A percentile compares a stretch with the other conserved stretches of the same genome.
Evolutionary conservation across 2,329 filamentous ascomycete genomes (phyloP).

Genomic region (Botrytis byssoidea): DNA sequence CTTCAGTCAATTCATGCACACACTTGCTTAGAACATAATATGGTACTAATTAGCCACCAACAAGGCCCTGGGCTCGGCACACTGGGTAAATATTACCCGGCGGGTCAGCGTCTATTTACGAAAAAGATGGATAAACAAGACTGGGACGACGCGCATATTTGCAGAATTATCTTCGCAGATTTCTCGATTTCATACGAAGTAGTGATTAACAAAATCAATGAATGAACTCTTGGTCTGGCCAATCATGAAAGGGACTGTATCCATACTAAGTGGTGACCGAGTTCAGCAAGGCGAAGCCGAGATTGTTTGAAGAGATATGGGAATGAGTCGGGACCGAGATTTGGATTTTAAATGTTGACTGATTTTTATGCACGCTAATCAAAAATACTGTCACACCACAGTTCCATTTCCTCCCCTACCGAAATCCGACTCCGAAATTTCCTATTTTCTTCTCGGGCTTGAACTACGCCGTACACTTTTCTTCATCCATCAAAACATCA

Average conservation of each 20-base stretch:
- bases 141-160: not conserved
- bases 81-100: not conserved
- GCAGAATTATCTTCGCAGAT: not conserved
- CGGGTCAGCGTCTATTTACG: not conserved
- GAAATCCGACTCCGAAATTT: not conserved
- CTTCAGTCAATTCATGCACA: not conserved
- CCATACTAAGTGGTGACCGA: not conserved
- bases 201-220: not conserved
- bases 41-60: not conserved
- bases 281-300: not conserved
- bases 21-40: not conserved
- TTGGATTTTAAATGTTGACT: slow-evolving; percentile 10
- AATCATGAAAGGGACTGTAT: not conserved
- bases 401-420: not conserved
- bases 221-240: not conserved
- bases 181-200: not conserved
- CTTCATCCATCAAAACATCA: not conserved
- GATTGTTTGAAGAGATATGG: not conserved
- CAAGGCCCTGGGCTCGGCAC: not conserved
- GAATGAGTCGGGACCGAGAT: not conserved
- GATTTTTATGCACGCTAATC: slow-evolving; percentile 11
- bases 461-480: not conserved
- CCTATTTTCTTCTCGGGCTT: not conserved
- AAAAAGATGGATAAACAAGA: not conserved
- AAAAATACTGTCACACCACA: slow-evolving; percentile 1